Percentiles rank a stretch among this genome's conserved stretches.
phyloP scores from a whole-genome alignment of 208 protist species.

The Acanthamoeba sp. region DNA sequence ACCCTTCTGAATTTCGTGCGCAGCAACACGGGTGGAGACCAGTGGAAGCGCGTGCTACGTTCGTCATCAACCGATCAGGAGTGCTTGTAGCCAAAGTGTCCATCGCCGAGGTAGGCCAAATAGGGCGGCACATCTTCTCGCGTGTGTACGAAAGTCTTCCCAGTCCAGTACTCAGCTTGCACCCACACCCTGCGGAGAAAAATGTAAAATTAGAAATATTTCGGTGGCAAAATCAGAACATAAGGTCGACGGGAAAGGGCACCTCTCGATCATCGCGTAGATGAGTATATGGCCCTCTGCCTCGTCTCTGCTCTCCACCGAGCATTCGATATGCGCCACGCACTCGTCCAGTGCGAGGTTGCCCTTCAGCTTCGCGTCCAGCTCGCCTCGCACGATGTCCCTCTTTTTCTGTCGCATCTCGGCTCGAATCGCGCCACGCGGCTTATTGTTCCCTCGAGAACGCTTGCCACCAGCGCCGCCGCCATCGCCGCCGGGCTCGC shows the following conservation, averaged over 20 bases:
- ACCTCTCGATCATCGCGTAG: constrained; percentile 33
- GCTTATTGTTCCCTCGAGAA: neutral
- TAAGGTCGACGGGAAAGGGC: no score
- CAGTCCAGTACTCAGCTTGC: constrained; percentile 17
- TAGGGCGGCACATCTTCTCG: constrained; percentile 48
- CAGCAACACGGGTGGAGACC: no score
- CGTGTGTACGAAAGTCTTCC: constrained; percentile 32
- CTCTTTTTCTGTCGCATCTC: constrained; percentile 9
- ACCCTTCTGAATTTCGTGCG: neutral
- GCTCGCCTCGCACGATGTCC: constrained; percentile 12
- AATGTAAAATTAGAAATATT: no score
- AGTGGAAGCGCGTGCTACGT: no score
- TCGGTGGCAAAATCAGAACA: no score
- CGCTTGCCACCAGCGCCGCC: neutral
- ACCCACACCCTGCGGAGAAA: constrained; percentile 55
- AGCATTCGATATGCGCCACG: constrained; percentile 59
- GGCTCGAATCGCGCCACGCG: neutral
- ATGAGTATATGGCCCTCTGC: neutral
- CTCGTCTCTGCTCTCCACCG: neutral
- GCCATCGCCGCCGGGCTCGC: neutral
- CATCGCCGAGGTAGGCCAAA: constrained; percentile 49
- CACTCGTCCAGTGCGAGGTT: constrained; percentile 14
- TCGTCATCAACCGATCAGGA: neutral
- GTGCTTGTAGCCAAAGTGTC: constrained; percentile 31
- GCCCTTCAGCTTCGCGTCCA: neutral